These are phyloP conservation scores for Amaranthus hypochondriacus DNA, from an alignment of 148 eudicot genomes.

Conservation along the genomic window DNA sequence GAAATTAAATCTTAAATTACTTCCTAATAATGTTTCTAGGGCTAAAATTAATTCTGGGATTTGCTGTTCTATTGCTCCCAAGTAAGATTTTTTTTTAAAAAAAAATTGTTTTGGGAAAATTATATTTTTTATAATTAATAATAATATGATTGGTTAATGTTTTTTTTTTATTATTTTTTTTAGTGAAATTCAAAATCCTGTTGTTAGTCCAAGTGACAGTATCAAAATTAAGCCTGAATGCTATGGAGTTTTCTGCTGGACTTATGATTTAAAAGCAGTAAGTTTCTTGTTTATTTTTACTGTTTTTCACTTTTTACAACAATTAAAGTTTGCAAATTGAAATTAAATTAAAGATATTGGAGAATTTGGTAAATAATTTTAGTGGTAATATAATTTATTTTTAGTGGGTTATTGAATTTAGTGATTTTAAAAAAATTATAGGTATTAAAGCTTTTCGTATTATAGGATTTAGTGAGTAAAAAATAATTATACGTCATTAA, in stretches of 20 bases:
- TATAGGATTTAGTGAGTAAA: too few relatives aligned
- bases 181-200: conserved; percentile 65
- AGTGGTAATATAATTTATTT: too few relatives aligned
- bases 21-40: conserved; percentile 19
- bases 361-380: too few relatives aligned
- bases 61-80: conserved; percentile 61
- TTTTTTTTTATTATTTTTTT: not conserved
- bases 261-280: conserved; percentile 92
- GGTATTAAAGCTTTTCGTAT: too few relatives aligned
- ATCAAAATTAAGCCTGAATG: conserved; percentile 53
- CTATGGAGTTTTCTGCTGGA: conserved; percentile 90
- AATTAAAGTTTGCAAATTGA: too few relatives aligned
- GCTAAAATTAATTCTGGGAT: conserved; percentile 19
- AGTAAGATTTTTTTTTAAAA: conserved; percentile 27
- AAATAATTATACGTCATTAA: too few relatives aligned
- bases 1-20: conserved; percentile 25
- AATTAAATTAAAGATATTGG: too few relatives aligned
- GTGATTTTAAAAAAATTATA: too few relatives aligned
- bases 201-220: conserved; percentile 36
- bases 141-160: not conserved
- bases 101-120: not conserved
- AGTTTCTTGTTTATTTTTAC: conserved; percentile 17
- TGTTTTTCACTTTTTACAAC: not conserved
- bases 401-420: too few relatives aligned
- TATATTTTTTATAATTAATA: not conserved